Base-by-base conservation (phyloP, 1,139 yeast genomes). In the Kurtzmaniella quercitrusa region DNA sequence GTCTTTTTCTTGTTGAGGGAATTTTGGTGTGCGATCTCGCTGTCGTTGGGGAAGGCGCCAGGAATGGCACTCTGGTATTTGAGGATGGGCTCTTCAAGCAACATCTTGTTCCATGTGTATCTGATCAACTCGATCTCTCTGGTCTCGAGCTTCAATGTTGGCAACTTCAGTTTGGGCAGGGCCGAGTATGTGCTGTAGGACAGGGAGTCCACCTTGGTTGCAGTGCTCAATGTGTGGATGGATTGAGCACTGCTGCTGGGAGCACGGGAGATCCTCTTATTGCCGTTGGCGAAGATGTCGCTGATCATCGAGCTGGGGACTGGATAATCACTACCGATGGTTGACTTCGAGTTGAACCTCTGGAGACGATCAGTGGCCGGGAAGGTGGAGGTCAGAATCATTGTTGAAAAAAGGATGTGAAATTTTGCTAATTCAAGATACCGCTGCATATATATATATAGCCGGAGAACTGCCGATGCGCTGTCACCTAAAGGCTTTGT, bases 41-140 rank as follows among this genome's bases (percentile, higher is more conserved):
- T 40, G 40, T 37, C 39, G 45, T 37, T 46, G 21, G 45, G 57
- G 38, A 60, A 60, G 5, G 60, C 58, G 1, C 73, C 73, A 1
- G 73, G 73, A 38, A 34, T n/a, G 33, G 39, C 34, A 55, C 44
- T 11, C 49, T 37, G 12, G 48, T 44, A 38, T 40, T 51, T 56
- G 11, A 48, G 58, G 12, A 60, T 49, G 6, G 65, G 63, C 40
- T 67, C 75, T 41, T 71, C 77, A 39, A 65, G 54, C 37, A 72
- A 53, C 75, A 72, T 68, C 48, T 61, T 62, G 54, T 68, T 68
- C 77, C 77, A 72, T 17, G 75, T 70, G 53, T 62, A 70, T 41
- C 76, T 54, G 41, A 72, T 55, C 43, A 70, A 55, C 23, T 70
- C 75, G 39, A 70, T 71, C 45, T 71, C 76, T 40, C 55, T 56